Percentiles rank a stretch among this genome's conserved stretches.
Evolutionary conservation across 228 moss, liverwort and hornwort species (phyloP).

Genomic region (Sphagnum magellanicum): DNA sequence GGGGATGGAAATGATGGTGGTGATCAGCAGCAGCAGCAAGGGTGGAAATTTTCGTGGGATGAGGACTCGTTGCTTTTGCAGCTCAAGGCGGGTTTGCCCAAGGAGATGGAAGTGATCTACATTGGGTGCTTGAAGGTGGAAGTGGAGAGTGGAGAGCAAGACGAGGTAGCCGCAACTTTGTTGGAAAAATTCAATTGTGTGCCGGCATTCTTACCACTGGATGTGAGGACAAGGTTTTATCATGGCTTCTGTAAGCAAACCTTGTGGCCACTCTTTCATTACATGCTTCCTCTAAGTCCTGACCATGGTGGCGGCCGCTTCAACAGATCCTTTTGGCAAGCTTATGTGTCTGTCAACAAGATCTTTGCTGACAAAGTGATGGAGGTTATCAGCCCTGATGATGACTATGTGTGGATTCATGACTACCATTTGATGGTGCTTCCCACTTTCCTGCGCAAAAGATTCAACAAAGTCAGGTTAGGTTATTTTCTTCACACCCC

Average conservation of each 20-base stretch:
- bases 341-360: constrained; percentile 87
- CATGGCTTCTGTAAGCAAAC: constrained; percentile 96
- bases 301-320: constrained; percentile 71
- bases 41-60: constrained; percentile 76
- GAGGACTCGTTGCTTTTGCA: constrained; percentile 70
- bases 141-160: constrained; percentile 68
- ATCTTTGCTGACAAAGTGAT: constrained; percentile 95
- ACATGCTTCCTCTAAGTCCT: constrained; percentile 76
- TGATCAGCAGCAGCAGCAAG: constrained; percentile 10
- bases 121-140: constrained; percentile 90
- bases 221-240: constrained; percentile 70
- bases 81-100: constrained; percentile 77
- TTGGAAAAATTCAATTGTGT: constrained; percentile 81
- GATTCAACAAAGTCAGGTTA: constrained; percentile 88
- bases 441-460: constrained; percentile 82
- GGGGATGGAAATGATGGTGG: constrained; percentile 28
- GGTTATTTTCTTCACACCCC: constrained; percentile 95
- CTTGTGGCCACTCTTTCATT: constrained; percentile 94
- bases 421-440: constrained; percentile 93
- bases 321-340: constrained; percentile 91
- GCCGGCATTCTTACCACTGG: constrained; percentile 73
- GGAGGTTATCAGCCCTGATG: constrained; percentile 96
- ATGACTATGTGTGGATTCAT: constrained; percentile 97
- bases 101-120: constrained; percentile 79
- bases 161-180: constrained; percentile 70